phyloP scores from a whole-genome alignment of 164 flowering plant species.

The Macadamia tetraphylla region DNA sequence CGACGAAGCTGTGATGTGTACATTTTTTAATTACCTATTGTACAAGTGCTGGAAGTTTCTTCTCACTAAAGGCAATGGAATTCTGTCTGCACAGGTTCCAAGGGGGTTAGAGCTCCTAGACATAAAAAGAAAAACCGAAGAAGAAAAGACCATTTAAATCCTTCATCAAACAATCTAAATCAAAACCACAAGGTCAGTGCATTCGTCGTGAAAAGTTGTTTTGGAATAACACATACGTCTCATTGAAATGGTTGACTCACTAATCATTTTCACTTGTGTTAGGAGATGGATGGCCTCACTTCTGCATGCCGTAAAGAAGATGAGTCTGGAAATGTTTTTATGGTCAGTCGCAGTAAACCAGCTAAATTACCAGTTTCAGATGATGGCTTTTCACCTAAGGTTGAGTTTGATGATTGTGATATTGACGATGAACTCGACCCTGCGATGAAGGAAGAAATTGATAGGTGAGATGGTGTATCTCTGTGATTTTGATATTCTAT shows the following conservation, averaged over 20 bases:
- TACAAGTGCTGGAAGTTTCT: neutral
- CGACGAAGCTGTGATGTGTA: no score
- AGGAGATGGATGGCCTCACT: constrained; percentile 35
- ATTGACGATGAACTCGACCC: constrained; percentile 83
- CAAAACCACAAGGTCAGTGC: constrained; percentile 21
- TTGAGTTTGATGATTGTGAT: constrained; percentile 66
- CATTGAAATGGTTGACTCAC: neutral
- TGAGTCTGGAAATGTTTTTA: constrained; percentile 9
- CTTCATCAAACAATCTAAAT: constrained; percentile 25
- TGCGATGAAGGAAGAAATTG: constrained; percentile 67
- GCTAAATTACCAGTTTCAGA: constrained; percentile 26
- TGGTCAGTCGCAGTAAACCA: constrained; percentile 25
- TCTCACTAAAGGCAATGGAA: no score
- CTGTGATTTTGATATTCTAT: neutral
- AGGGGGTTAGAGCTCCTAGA: constrained; percentile 46
- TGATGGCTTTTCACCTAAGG: constrained; percentile 31
- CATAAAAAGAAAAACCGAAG: constrained; percentile 75
- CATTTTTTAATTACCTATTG: no score
- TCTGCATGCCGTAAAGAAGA: constrained; percentile 21
- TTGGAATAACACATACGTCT: neutral
- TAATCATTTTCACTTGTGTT: constrained; percentile 7
- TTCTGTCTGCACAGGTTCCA: constrained; percentile 40
- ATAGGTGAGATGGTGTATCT: constrained; percentile 47
- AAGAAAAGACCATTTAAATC: constrained; percentile 59
- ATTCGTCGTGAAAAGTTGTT: neutral